These are phyloP conservation scores for Fermentozyma sake DNA, from an alignment of 1,139 yeast genomes.

Conservation along the genomic window DNA sequence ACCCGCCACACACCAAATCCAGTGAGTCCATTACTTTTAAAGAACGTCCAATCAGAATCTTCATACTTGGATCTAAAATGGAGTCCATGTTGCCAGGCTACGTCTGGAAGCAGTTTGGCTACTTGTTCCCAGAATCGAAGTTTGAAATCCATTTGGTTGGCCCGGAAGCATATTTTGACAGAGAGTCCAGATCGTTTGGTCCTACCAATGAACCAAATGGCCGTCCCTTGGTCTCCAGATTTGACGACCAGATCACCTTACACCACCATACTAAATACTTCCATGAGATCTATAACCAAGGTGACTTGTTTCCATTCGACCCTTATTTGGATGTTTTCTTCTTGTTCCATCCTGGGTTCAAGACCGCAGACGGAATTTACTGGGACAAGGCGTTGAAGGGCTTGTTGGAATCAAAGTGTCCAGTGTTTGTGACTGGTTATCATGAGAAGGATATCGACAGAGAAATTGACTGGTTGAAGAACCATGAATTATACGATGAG, in stretches of 20 bases:
- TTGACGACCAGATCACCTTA: slow-evolving; percentile 71
- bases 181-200: slow-evolving; percentile 34
- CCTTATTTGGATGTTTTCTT: slow-evolving; percentile 92
- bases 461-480: slow-evolving; percentile 70
- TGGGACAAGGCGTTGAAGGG: slow-evolving; percentile 87
- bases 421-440: slow-evolving; percentile 86
- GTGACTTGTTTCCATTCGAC: slow-evolving; percentile 95
- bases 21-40: slow-evolving; percentile 43
- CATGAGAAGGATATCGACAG: slow-evolving; percentile 66
- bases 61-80: slow-evolving; percentile 86
- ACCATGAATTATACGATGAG: slow-evolving; percentile 58
- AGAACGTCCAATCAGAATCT: slow-evolving; percentile 86
- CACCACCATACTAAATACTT: slow-evolving; percentile 87
- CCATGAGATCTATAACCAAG: slow-evolving; percentile 84
- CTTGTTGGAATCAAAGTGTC: slow-evolving; percentile 86
- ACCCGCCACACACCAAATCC: slow-evolving; percentile 59
- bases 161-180: slow-evolving; percentile 83
- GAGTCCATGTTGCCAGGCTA: slow-evolving; percentile 93
- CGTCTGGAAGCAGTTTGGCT: slow-evolving; percentile 92
- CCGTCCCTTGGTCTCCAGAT: slow-evolving; percentile 65
- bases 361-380: slow-evolving; percentile 74
- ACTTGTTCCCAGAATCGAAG: slow-evolving; percentile 74
- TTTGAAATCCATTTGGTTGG: slow-evolving; percentile 92
- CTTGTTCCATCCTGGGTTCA: slow-evolving; percentile 92
- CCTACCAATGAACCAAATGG: slow-evolving; percentile 39